These are phyloP conservation scores for Populus davidiana DNA, from an alignment of 345 rosid genomes.

Conservation along the genomic window DNA sequence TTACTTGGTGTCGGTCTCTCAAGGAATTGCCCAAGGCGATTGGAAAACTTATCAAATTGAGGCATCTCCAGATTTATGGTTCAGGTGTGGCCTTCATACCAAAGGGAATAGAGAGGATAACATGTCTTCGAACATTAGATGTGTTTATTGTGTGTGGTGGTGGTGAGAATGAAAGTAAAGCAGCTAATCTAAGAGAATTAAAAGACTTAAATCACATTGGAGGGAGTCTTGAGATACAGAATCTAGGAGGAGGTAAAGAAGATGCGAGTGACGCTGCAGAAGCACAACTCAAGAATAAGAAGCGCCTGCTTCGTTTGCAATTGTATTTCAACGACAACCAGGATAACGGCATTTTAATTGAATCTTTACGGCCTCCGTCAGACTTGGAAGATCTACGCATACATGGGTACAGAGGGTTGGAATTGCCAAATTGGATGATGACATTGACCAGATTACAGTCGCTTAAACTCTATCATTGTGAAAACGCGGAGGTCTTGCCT, in stretches of 20 bases:
- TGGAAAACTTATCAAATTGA: slow-evolving; percentile 4
- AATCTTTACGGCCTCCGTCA: neutral
- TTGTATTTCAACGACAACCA: no score
- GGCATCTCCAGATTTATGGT: neutral
- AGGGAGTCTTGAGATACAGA: neutral
- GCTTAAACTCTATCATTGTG: neutral
- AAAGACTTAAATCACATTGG: neutral
- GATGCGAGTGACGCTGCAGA: neutral
- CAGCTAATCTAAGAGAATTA: slow-evolving; percentile 1
- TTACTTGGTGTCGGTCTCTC: neutral
- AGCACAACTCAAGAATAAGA: slow-evolving; percentile 1
- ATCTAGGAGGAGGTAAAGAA: no score
- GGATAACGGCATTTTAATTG: neutral
- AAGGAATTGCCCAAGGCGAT: slow-evolving; percentile 7
- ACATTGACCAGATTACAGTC: neutral
- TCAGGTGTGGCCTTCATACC: neutral
- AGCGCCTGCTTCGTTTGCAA: neutral
- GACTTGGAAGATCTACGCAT: neutral
- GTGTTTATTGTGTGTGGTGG: neutral
- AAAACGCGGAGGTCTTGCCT: neutral
- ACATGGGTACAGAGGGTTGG: neutral
- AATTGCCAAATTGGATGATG: slow-evolving; percentile 6
- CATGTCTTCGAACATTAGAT: neutral
- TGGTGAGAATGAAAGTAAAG: neutral
- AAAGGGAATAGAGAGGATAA: slow-evolving; percentile 12